phyloP scores from a whole-genome alignment of 1,139 yeast genomes.

The Suhomyces ambrosiae region DNA sequence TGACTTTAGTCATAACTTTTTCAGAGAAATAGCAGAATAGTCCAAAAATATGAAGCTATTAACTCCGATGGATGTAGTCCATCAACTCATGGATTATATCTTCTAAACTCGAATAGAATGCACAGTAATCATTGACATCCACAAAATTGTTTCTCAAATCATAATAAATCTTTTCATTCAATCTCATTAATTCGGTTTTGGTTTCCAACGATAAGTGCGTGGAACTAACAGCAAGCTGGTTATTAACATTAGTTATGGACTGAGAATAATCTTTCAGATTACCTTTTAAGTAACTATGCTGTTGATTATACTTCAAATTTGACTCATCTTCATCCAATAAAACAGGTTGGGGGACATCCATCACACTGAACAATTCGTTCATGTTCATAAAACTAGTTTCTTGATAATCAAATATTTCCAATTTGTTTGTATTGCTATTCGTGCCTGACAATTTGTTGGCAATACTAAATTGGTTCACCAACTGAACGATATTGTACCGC shows the following conservation, averaged over 20 bases:
- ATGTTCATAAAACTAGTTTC: constrained; percentile 42
- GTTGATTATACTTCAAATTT: neutral
- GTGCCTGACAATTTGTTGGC: constrained; percentile 17
- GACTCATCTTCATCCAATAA: constrained; percentile 12
- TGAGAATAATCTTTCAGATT: neutral
- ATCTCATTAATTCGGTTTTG: constrained; percentile 31
- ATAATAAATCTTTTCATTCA: constrained; percentile 43
- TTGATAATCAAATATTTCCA: constrained; percentile 46
- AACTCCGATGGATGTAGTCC: constrained; percentile 31
- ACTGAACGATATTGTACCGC: constrained; percentile 34
- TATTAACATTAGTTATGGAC: constrained; percentile 1
- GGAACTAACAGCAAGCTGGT: constrained; percentile 15
- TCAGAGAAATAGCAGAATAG: too few relatives aligned
- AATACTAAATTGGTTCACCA: constrained; percentile 32
- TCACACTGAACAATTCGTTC: constrained; percentile 43
- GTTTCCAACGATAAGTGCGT: constrained; percentile 15
- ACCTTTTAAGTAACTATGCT: neutral
- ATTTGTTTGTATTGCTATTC: constrained; percentile 17
- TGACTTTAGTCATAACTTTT: too few relatives aligned
- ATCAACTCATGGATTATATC: constrained; percentile 43
- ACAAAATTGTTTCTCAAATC: constrained; percentile 49
- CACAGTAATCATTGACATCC: constrained; percentile 50
- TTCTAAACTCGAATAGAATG: constrained; percentile 46
- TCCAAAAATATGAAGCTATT: too few relatives aligned
- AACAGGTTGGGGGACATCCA: constrained; percentile 49